Conservation (phyloP, 192 early-diverging fungal species). For the Linnemannia zychae region DNA sequence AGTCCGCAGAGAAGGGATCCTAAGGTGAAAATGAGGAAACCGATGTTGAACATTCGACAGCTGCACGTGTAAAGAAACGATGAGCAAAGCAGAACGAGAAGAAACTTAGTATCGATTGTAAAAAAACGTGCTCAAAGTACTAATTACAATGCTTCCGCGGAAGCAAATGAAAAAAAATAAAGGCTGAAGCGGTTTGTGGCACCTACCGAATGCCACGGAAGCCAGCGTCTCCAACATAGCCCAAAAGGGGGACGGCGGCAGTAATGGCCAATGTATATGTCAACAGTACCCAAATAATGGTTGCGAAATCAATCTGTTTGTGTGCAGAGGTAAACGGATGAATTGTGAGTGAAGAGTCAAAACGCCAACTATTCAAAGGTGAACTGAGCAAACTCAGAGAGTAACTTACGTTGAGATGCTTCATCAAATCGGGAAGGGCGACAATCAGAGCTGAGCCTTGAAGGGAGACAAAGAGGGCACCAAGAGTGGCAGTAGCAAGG, state of each 20-base stretch:
- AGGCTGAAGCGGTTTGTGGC: background rate
- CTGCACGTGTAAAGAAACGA: conserved; percentile 13
- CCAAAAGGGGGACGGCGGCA: conserved; percentile 35
- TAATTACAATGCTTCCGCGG: conserved; percentile 8
- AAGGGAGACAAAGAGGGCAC: conserved; percentile 52
- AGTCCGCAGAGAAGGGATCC: conserved; percentile 48
- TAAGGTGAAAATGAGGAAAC: conserved; percentile 53
- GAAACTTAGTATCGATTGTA: background rate
- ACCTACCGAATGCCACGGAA: conserved; percentile 48
- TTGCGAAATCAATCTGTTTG: conserved; percentile 41
- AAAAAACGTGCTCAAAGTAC: background rate
- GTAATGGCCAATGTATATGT: conserved; percentile 56
- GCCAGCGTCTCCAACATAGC: conserved; percentile 48
- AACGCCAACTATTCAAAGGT: background rate
- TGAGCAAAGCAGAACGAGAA: conserved; percentile 7
- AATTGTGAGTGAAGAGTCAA: background rate
- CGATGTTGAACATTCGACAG: conserved; percentile 53
- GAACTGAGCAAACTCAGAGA: background rate
- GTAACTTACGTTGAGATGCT: conserved; percentile 36
- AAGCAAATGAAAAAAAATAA: background rate
- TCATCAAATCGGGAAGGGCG: conserved; percentile 56
- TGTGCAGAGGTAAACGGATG: background rate
- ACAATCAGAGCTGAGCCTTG: conserved; percentile 54
- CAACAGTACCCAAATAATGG: conserved; percentile 51
- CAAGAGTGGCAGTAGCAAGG: conserved; percentile 48